phyloP scores from a whole-genome alignment of 768 basidiomycete species.

The Chlorophyllum brunneum region DNA sequence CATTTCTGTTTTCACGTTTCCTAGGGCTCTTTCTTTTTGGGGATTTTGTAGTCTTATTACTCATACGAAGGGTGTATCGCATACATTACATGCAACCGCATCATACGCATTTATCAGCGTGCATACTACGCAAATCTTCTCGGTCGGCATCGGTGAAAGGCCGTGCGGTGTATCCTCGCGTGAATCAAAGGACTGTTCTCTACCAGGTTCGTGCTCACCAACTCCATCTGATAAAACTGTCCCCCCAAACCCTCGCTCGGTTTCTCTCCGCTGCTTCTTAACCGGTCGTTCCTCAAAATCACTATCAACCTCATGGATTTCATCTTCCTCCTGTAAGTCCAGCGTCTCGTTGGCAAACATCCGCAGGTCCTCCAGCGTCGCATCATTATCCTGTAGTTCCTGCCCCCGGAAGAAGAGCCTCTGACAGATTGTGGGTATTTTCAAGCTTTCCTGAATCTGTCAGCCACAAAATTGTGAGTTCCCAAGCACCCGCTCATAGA shows the following conservation, averaged over 20 bases:
- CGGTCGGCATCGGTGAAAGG: constrained; percentile 17
- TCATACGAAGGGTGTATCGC: constrained; percentile 39
- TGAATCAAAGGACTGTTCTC: constrained; percentile 24
- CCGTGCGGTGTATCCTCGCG: constrained; percentile 19
- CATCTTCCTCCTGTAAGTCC: constrained; percentile 61
- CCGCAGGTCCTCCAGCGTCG: constrained; percentile 51
- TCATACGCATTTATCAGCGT: constrained; percentile 53
- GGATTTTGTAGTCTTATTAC: constrained; percentile 23
- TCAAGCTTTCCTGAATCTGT: constrained; percentile 59
- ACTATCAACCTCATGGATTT: constrained; percentile 52
- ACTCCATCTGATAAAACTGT: constrained; percentile 55
- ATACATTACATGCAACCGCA: constrained; percentile 41
- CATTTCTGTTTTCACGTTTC: constrained; percentile 13
- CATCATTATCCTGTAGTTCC: constrained; percentile 64
- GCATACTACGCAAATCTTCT: constrained; percentile 51
- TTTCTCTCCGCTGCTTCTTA: constrained; percentile 43
- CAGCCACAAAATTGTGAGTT: not conserved
- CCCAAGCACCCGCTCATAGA: not conserved
- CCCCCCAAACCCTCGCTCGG: constrained; percentile 69
- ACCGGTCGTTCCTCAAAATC: constrained; percentile 39
- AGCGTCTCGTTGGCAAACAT: constrained; percentile 56
- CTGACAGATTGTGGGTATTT: constrained; percentile 75
- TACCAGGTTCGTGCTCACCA: constrained; percentile 10
- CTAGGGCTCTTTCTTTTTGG: constrained; percentile 15
- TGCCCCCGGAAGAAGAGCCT: constrained; percentile 56